phyloP scores from a whole-genome alignment of 2,329 filamentous ascomycete genomes.

The Pseudogymnoascus sp. region DNA sequence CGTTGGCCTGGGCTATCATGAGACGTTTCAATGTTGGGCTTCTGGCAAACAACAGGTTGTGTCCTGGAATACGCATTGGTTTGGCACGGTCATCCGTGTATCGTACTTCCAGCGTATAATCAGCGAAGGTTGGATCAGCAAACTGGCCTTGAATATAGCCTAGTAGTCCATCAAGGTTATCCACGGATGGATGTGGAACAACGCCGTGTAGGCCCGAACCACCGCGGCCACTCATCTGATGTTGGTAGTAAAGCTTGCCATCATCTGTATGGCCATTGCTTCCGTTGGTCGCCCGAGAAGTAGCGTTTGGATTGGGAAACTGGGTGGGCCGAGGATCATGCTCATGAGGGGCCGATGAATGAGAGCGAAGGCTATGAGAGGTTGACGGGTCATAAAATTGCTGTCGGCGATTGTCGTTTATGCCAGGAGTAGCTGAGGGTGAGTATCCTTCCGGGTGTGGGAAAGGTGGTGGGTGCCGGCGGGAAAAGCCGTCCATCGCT shows the following conservation, averaged over 20 bases:
- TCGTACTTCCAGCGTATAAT: slow-evolving; percentile 42
- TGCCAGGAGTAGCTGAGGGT: slow-evolving; percentile 25
- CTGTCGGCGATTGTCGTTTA: slow-evolving; percentile 16
- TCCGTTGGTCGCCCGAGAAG: slow-evolving; percentile 34
- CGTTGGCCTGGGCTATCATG: slow-evolving; percentile 22
- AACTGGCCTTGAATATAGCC: slow-evolving; percentile 36
- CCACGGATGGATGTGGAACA: slow-evolving; percentile 15
- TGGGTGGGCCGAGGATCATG: slow-evolving; percentile 26
- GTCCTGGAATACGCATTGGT: slow-evolving; percentile 43
- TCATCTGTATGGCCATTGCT: slow-evolving; percentile 31
- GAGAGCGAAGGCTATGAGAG: slow-evolving; percentile 56
- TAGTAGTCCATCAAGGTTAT: slow-evolving; percentile 33
- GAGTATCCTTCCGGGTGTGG: slow-evolving; percentile 30
- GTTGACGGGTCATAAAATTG: slow-evolving; percentile 45
- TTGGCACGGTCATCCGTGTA: slow-evolving; percentile 35
- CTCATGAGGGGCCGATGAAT: slow-evolving; percentile 45
- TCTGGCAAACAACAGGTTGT: slow-evolving; percentile 49
- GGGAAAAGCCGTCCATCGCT: not conserved
- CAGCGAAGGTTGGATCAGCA: slow-evolving; percentile 34
- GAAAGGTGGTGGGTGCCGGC: slow-evolving; percentile 25
- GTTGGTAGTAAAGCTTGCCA: slow-evolving; percentile 23
- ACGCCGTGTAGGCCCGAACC: slow-evolving; percentile 15
- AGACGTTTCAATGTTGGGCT: slow-evolving; percentile 38
- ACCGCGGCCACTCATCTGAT: slow-evolving; percentile 18
- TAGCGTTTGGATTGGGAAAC: slow-evolving; percentile 34